Percentiles rank a stretch among this genome's conserved stretches.
These are phyloP conservation scores for Calonectria ilicicola DNA, from an alignment of 2,329 filamentous ascomycete species.

Conservation along the genomic window DNA sequence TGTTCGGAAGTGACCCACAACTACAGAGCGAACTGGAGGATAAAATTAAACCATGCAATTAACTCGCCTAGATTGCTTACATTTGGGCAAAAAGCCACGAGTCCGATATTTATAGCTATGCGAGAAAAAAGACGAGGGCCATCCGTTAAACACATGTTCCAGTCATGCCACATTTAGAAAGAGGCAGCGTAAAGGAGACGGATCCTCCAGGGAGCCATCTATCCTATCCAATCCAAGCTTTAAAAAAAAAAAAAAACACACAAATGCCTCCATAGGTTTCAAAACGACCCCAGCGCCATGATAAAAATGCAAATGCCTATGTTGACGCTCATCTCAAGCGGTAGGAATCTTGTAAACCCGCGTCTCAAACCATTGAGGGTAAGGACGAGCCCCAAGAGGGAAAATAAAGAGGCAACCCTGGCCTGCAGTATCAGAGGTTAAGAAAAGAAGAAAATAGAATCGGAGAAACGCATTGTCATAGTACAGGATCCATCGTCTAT, in stretches of 20 bases:
- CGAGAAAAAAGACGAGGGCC: neutral
- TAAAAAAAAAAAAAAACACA: neutral
- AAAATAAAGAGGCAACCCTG: neutral
- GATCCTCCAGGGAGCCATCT: constrained; percentile 15
- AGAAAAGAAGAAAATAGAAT: neutral
- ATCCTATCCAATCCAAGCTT: neutral
- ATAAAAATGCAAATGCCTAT: constrained; percentile 18
- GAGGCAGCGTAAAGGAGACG: neutral
- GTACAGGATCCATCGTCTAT: constrained; percentile 12
- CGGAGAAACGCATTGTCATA: neutral
- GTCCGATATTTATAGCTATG: neutral
- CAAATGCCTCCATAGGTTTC: constrained; percentile 6
- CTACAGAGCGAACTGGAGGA: neutral
- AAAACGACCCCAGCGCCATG: constrained; percentile 8
- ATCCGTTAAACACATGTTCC: neutral
- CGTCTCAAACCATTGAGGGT: neutral
- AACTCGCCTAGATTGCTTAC: neutral
- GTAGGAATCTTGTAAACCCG: constrained; percentile 7
- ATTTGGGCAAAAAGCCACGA: neutral
- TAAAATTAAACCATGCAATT: neutral
- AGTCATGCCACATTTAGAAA: neutral
- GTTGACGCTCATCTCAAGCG: constrained; percentile 12
- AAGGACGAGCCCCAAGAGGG: neutral
- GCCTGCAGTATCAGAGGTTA: neutral
- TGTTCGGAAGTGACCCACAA: neutral